A percentile compares a stretch with the other conserved stretches of the same genome.
phyloP scores from a whole-genome alignment of 2,329 filamentous ascomycete genomes.

The Nothophaeocryptopus gaeumannii region DNA sequence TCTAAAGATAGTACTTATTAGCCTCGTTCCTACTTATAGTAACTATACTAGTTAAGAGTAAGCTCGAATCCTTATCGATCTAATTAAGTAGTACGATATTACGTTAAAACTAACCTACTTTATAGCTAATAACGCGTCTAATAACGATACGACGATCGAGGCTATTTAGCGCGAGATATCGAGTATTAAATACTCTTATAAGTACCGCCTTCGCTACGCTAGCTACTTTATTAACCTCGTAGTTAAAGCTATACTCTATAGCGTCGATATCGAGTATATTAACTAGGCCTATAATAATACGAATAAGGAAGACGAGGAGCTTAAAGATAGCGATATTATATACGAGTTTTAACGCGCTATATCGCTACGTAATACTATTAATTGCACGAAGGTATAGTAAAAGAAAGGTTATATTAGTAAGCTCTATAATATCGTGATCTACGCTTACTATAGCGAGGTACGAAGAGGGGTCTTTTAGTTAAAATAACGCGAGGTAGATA shows the following conservation, averaged over 20 bases:
- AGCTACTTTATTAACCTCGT: not conserved
- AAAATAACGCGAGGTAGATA: not conserved
- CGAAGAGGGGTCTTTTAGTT: not conserved
- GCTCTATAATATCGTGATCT: not conserved
- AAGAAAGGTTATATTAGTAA: not conserved
- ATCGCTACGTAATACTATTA: not conserved
- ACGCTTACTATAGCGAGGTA: not conserved
- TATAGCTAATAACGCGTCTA: too few relatives aligned
- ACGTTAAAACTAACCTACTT: too few relatives aligned
- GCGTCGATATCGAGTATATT: not conserved
- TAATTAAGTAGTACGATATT: too few relatives aligned
- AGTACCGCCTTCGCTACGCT: not conserved
- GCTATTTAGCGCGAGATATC: too few relatives aligned
- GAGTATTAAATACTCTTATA: too few relatives aligned
- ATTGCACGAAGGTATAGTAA: not conserved
- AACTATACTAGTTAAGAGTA: too few relatives aligned
- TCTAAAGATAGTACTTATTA: too few relatives aligned
- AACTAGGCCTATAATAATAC: not conserved
- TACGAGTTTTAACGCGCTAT: not conserved
- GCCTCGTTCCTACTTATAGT: too few relatives aligned
- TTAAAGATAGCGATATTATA: not conserved
- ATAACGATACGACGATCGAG: too few relatives aligned
- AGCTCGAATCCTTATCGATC: too few relatives aligned
- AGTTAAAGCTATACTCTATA: not conserved
- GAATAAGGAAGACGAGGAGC: not conserved